Base-by-base conservation (phyloP, 1,139 yeast species). In the Scheffersomyces cryptocercus region DNA sequence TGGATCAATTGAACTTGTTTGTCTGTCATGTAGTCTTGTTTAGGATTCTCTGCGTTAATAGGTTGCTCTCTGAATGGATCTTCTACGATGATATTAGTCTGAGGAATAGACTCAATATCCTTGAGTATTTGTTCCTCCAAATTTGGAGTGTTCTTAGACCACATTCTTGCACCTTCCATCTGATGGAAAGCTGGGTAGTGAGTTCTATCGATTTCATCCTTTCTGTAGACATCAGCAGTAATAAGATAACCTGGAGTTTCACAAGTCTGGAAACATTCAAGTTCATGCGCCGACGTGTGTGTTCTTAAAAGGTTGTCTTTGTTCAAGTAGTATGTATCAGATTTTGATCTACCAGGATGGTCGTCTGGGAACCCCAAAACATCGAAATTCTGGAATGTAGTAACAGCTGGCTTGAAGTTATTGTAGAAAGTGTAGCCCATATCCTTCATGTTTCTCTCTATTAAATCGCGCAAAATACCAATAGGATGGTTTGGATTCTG, bases 141-240 rank as follows among this genome's bases (percentile, higher is more conserved):
- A 30, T 74, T 67, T 0, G 64, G 60, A 3, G 62, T 63, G 32
- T 68, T 63, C 39, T 84, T 70, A 9, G 81, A 71, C 98, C 98
- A 95, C 6, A 85, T 66, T 48, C 95, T 73, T 1, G 97, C 97
- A 39, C 99, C 99, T 66, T 93, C 99, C 89, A 93, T 82, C 65
- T 93, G 99, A 61, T 93, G 98, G 67, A 93, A 95, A 1, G 88
- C 98, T 2, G 99, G 98, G 61, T 93, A 93, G 64, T 93, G 99
- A 0, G 98, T 90, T 53, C 90, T 77, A 63, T 93, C 99, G 48
- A 93, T 88, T 57, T 93, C 97, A 64, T 93, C 99, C 56, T 96
- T 79, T 56, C 99, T 79, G 62, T 91, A 93, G 6, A 93, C 99
- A 64, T 95, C 99, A 1, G 99, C 99, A 11, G 96, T 80, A 45